Evolutionary conservation across 2,329 filamentous ascomycete genomes (phyloP).

Genomic region (Rachicladosporium sp.): DNA sequence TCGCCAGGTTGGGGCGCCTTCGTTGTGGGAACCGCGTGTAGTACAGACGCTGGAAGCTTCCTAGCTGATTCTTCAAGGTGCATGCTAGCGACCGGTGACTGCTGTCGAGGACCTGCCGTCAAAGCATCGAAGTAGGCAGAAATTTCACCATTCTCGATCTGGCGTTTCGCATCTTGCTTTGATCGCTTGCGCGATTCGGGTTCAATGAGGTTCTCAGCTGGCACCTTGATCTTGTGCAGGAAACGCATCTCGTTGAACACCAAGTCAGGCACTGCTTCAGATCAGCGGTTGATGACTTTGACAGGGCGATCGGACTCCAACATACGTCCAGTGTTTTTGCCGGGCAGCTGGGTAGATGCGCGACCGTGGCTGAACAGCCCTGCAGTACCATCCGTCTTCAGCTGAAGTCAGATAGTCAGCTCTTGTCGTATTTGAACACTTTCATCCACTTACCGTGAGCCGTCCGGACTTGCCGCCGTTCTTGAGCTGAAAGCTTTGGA

Average conservation of each 20-base stretch:
- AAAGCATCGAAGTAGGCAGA: slow-evolving; percentile 30
- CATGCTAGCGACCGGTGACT: no score
- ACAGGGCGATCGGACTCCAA: slow-evolving; percentile 14
- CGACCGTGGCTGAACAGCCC: slow-evolving; percentile 39
- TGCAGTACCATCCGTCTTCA: slow-evolving; percentile 29
- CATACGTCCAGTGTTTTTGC: slow-evolving; percentile 27
- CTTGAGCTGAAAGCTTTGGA: slow-evolving; percentile 33
- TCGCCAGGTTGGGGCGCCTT: no score
- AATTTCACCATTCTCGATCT: slow-evolving; percentile 28
- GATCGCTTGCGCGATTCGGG: slow-evolving; percentile 16
- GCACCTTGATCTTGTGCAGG: slow-evolving; percentile 26
- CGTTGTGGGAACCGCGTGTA: no score
- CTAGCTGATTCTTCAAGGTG: no score
- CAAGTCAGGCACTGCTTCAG: slow-evolving; percentile 36
- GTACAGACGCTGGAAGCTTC: no score
- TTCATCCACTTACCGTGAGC: slow-evolving; percentile 30
- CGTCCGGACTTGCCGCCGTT: slow-evolving; percentile 31
- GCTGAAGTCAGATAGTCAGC: slow-evolving; percentile 19
- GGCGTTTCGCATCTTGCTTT: slow-evolving; percentile 21
- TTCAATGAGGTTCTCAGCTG: slow-evolving; percentile 12
- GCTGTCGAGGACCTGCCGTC: no score
- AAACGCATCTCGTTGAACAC: slow-evolving; percentile 41
- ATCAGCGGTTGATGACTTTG: slow-evolving; percentile 4
- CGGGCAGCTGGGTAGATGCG: slow-evolving; percentile 32
- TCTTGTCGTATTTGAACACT: background rate